Conservation (phyloP, 805 yeast genomes). For the Spathaspora gorwiae region DNA sequence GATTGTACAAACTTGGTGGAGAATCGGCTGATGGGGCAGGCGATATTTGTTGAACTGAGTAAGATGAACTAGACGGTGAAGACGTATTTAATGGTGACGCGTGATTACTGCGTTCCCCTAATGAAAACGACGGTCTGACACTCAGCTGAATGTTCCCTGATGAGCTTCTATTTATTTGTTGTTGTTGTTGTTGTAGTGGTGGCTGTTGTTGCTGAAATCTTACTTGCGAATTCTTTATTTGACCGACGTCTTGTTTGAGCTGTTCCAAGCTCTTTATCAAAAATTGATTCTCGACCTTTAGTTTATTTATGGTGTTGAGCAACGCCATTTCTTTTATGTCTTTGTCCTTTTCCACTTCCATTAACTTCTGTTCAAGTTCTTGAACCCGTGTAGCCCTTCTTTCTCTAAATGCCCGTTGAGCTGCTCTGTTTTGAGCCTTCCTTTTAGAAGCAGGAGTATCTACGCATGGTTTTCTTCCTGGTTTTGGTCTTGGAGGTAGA, state of each 20-base stretch:
- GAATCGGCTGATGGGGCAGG: slow-evolving; percentile 51
- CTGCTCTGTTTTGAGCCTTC: slow-evolving; percentile 91
- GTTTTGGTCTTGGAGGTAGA: slow-evolving; percentile 58
- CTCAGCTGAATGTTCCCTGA: background rate
- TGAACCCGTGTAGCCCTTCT: slow-evolving; percentile 77
- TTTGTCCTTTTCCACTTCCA: slow-evolving; percentile 63
- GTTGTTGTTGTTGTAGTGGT: slow-evolving; percentile 3
- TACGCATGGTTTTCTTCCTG: slow-evolving; percentile 57
- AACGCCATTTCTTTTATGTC: slow-evolving; percentile 55
- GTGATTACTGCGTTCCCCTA: slow-evolving; percentile 4
- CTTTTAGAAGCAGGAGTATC: slow-evolving; percentile 83
- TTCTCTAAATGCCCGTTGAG: slow-evolving; percentile 87
- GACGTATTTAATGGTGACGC: slow-evolving; percentile 13
- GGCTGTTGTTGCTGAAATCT: background rate
- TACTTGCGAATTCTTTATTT: slow-evolving; percentile 12
- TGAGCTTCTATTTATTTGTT: background rate
- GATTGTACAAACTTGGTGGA: slow-evolving; percentile 28
- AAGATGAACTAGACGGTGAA: slow-evolving; percentile 25
- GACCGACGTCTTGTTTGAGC: slow-evolving; percentile 28
- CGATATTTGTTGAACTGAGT: slow-evolving; percentile 44
- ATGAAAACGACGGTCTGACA: background rate
- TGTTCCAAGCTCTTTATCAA: slow-evolving; percentile 41
- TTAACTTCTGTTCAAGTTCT: slow-evolving; percentile 67
- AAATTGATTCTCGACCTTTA: slow-evolving; percentile 42
- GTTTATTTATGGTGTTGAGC: slow-evolving; percentile 47